phyloP scores from a whole-genome alignment of 352 stramenopile genomes.

The Globisporangium emineosum region DNA sequence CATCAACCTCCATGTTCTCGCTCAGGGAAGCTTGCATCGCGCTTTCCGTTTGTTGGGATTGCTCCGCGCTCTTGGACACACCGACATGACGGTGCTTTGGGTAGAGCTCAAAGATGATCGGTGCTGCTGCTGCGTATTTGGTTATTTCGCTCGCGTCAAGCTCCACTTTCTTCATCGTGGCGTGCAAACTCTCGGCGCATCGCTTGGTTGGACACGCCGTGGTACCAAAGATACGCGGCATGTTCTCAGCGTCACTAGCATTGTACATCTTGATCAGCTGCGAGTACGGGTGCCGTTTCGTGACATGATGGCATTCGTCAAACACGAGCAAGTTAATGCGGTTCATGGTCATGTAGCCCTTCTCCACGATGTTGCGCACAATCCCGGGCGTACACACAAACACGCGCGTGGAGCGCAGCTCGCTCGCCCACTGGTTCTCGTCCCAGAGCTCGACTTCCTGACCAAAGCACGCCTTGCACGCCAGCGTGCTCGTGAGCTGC shows the following conservation, averaged over 20 bases:
- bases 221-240: conserved; percentile 84
- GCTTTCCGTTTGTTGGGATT: background rate
- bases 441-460: conserved; percentile 59
- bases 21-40: conserved; percentile 3
- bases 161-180: conserved; percentile 66
- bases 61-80: conserved; percentile 7
- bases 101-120: conserved; percentile 66
- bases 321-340: conserved; percentile 87
- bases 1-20: conserved; percentile 6
- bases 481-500: conserved; percentile 51
- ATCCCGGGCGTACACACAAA: conserved; percentile 88
- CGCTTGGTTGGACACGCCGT: conserved; percentile 74
- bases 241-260: conserved; percentile 18
- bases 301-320: conserved; percentile 90
- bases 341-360: conserved; percentile 76
- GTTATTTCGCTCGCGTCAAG: conserved; percentile 47
- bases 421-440: conserved; percentile 47
- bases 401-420: conserved; percentile 59
- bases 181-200: conserved; percentile 70
- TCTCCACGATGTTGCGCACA: conserved; percentile 78
- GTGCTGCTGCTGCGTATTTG: conserved; percentile 64
- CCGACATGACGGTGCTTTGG: conserved; percentile 21
- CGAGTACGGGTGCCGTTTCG: conserved; percentile 87
- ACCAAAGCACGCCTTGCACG: conserved; percentile 55
- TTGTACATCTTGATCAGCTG: conserved; percentile 86